phyloP scores from a whole-genome alignment of 169 alveolate genomes.

The Hepatocystis sp. region DNA sequence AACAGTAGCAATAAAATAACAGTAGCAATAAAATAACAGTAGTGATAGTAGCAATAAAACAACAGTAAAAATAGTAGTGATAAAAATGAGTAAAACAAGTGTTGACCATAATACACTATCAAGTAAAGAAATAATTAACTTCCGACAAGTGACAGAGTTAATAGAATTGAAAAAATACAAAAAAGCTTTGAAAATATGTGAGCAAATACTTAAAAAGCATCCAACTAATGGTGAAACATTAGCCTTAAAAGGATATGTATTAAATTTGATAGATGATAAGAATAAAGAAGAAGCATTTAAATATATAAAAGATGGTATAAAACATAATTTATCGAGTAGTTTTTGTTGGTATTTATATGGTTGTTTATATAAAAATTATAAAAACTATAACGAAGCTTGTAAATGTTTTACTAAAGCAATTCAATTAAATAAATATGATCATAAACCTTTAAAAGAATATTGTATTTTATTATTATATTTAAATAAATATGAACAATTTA shows the following conservation, averaged over 20 bases:
- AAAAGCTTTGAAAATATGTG: conserved; percentile 67
- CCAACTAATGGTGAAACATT: conserved; percentile 69
- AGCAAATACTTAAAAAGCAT: conserved; percentile 59
- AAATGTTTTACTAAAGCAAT: conserved; percentile 56
- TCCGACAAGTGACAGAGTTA: conserved; percentile 58
- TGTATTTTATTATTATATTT: conserved; percentile 44
- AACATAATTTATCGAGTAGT: conserved; percentile 60
- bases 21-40: no score
- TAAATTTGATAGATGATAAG: conserved; percentile 49
- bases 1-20: no score
- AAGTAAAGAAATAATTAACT: conserved; percentile 53
- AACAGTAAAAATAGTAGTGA: no score
- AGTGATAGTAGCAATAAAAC: no score
- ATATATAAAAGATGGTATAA: conserved; percentile 61
- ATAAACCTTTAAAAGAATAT: conserved; percentile 62
- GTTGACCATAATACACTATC: conserved; percentile 31
- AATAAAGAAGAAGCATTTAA: conserved; percentile 71
- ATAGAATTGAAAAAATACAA: conserved; percentile 67
- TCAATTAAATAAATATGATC: conserved; percentile 30
- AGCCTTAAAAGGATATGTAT: conserved; percentile 52
- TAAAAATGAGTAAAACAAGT: conserved; percentile 26
- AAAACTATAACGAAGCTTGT: conserved; percentile 66
- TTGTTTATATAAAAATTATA: conserved; percentile 52
- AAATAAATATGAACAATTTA: conserved; percentile 51
- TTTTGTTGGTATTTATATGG: conserved; percentile 77